Conservation (phyloP, 352 stramenopile species). For the Achlya hypogyna region DNA sequence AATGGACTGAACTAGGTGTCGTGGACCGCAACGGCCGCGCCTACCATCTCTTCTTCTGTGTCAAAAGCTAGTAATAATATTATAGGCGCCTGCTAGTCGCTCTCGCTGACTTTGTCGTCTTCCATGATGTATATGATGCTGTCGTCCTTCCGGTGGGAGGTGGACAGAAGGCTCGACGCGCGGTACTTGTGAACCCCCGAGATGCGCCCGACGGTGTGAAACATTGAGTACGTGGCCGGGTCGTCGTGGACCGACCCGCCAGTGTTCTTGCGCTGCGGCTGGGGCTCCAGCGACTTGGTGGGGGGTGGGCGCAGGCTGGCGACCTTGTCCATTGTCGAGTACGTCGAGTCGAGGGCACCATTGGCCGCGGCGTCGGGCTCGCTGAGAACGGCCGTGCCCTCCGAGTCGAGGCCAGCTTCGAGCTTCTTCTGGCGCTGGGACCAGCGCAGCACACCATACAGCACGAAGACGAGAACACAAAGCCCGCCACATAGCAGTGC, state of each 20-base stretch:
- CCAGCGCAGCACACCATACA: constrained; percentile 17
- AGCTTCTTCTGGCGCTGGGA: not conserved
- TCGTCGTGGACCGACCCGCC: not conserved
- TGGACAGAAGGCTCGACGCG: not conserved
- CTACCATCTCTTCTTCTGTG: not conserved
- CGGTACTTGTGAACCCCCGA: not conserved
- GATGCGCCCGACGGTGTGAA: constrained; percentile 14
- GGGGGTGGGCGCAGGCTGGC: not conserved
- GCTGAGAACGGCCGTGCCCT: not conserved
- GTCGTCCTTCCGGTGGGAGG: not conserved
- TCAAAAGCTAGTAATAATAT: not conserved
- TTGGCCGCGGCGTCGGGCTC: not conserved
- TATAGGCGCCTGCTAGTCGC: not conserved
- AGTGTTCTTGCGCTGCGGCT: not conserved
- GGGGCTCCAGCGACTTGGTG: not conserved
- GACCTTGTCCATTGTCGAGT: not conserved
- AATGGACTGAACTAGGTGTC: not conserved
- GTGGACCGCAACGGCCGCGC: not conserved
- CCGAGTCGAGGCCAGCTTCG: not conserved
- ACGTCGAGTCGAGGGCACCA: not conserved
- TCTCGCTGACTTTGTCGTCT: not conserved
- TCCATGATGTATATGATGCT: constrained; percentile 19
- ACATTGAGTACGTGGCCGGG: constrained; percentile 7
- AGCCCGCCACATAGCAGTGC: constrained; percentile 7
- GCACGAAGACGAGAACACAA: constrained; percentile 7